phyloP scores from a whole-genome alignment of 1,284 basidiomycete genomes.

The Cryptococcus jaspeensis region DNA sequence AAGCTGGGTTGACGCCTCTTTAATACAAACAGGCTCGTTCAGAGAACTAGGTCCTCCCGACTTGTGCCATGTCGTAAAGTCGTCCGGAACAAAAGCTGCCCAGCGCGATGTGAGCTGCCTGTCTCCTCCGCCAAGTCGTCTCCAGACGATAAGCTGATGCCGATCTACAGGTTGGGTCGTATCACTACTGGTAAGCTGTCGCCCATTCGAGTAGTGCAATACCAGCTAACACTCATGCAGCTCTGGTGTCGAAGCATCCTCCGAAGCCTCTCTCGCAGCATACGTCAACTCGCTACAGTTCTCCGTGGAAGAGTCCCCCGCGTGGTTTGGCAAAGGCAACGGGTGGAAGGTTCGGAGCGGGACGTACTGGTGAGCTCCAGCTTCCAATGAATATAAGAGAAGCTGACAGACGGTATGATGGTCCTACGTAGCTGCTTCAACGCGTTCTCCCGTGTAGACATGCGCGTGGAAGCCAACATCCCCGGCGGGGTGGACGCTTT shows the following conservation, averaged over 20 bases:
- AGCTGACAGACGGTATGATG: neutral
- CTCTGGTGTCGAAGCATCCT: conserved; percentile 95
- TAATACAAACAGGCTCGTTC: conserved; percentile 69
- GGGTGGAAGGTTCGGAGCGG: conserved; percentile 93
- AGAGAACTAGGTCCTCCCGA: conserved; percentile 96
- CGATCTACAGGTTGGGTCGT: conserved; percentile 71
- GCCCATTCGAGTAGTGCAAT: neutral
- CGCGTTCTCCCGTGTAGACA: conserved; percentile 94
- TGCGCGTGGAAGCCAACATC: conserved; percentile 96
- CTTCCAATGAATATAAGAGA: neutral
- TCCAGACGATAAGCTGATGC: conserved; percentile 6
- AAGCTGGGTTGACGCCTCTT: neutral
- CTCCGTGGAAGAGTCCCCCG: conserved; percentile 82
- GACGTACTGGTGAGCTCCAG: conserved; percentile 75
- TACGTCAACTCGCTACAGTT: conserved; percentile 98
- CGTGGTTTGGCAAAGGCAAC: conserved; percentile 86
- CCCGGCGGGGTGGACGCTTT: conserved; percentile 96
- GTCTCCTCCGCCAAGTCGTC: too few relatives aligned
- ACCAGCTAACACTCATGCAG: conserved; percentile 47
- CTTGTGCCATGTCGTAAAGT: conserved; percentile 93
- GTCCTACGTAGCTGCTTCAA: conserved; percentile 76
- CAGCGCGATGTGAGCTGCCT: conserved; percentile 75
- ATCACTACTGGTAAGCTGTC: conserved; percentile 65
- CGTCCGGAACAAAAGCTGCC: conserved; percentile 69
- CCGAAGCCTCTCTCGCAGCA: conserved; percentile 92